These are phyloP conservation scores for Sinapis alba DNA, from an alignment of 441 rosid species.

Conservation along the genomic window DNA sequence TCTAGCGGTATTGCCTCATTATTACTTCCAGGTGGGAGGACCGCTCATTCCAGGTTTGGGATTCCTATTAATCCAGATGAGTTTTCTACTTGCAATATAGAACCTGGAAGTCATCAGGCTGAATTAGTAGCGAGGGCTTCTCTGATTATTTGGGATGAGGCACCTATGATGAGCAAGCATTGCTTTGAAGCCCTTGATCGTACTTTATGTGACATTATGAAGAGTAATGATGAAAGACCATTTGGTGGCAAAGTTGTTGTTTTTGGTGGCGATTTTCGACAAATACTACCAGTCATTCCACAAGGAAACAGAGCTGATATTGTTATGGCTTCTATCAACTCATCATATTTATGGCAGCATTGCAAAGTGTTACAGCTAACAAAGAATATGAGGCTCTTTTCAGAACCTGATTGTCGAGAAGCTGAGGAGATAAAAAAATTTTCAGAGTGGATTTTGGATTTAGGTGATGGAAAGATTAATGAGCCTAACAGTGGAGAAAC, in stretches of 20 bases:
- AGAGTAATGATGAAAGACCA: background rate
- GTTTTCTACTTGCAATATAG: background rate
- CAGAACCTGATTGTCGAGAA: background rate
- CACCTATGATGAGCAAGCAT: background rate
- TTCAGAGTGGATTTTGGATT: background rate
- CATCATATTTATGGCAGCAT: background rate
- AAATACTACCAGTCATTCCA: background rate
- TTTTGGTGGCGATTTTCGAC: background rate
- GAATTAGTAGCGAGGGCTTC: no score
- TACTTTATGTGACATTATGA: background rate
- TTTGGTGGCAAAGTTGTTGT: background rate
- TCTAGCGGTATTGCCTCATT: background rate
- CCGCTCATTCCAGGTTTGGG: background rate
- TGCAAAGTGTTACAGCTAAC: background rate
- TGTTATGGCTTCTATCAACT: background rate
- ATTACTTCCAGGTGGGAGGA: background rate
- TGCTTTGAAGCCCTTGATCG: background rate
- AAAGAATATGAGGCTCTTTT: background rate
- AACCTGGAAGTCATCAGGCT: background rate
- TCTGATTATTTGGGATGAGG: no score
- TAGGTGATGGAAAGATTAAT: background rate
- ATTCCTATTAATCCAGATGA: background rate
- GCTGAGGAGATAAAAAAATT: background rate
- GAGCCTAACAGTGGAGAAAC: background rate
- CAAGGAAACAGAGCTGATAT: background rate